phyloP scores from a whole-genome alignment of 2,329 filamentous ascomycete species.

The Diaporthe australafricana region DNA sequence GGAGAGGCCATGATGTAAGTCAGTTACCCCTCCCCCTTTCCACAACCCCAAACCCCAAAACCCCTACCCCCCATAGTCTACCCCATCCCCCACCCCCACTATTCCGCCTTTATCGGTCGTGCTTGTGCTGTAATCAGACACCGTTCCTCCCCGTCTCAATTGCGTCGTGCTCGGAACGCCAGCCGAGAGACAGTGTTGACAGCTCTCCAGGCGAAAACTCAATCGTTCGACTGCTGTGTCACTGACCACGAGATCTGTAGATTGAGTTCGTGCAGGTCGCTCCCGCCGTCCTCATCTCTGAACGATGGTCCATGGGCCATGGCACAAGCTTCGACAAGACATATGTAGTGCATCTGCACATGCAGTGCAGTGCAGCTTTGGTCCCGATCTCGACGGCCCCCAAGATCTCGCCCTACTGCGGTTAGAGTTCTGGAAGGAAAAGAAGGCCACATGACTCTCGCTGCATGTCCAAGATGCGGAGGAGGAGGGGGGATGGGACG shows the following conservation, averaged over 20 bases:
- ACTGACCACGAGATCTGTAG: slow-evolving; percentile 2
- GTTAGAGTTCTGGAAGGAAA: not conserved
- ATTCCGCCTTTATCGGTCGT: not conserved
- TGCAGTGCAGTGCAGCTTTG: not conserved
- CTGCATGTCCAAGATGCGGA: not conserved
- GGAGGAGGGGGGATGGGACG: too few relatives aligned
- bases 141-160: too few relatives aligned
- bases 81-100: slow-evolving; percentile 3
- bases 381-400: not conserved
- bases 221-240: not conserved
- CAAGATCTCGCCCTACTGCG: not conserved
- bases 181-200: not conserved
- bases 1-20: too few relatives aligned
- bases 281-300: not conserved
- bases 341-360: not conserved
- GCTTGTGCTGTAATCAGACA: too few relatives aligned
- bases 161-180: not conserved
- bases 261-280: slow-evolving; percentile 2
- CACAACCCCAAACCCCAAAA: too few relatives aligned
- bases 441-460: not conserved
- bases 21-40: too few relatives aligned
- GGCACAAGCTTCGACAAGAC: not conserved
- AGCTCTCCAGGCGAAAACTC: not conserved
- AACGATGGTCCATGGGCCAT: not conserved
- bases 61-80: not conserved